A percentile compares a stretch with the other conserved stretches of the same genome.
phyloP scores from a whole-genome alignment of 208 protist species.

The Acanthamoeba triangularis region DNA sequence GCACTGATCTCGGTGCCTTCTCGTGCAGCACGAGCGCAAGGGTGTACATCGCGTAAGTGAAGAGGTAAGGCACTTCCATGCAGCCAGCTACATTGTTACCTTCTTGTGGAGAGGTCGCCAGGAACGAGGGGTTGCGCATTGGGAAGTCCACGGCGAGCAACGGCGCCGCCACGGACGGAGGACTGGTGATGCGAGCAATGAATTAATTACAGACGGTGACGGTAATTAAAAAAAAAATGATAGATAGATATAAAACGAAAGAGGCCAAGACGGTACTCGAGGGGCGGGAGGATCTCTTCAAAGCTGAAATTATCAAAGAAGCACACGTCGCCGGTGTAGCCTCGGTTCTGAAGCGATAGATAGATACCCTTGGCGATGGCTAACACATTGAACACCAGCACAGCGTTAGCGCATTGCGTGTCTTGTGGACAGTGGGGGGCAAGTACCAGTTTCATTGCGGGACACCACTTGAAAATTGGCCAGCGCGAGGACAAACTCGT shows the following conservation, averaged over 20 bases:
- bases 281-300: background rate
- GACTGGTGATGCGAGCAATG: background rate
- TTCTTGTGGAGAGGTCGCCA: background rate
- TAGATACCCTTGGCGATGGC: background rate
- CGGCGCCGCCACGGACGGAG: background rate
- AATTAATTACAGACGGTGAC: background rate
- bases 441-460: background rate
- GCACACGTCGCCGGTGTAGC: background rate
- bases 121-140: background rate
- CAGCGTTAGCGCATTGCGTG: no score
- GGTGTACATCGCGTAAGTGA: no score
- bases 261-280: background rate
- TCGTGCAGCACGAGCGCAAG: background rate
- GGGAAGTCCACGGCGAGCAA: background rate
- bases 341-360: background rate
- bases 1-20: background rate
- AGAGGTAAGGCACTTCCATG: background rate
- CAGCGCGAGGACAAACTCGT: background rate
- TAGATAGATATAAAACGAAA: background rate
- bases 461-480: background rate
- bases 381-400: background rate
- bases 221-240: no score
- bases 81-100: no score
- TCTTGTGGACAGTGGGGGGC: background rate
- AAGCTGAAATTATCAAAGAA: slow-evolving; percentile 2